Evolutionary conservation across 305 asterid species (phyloP).

Genomic region (Fraxinus floribunda): DNA sequence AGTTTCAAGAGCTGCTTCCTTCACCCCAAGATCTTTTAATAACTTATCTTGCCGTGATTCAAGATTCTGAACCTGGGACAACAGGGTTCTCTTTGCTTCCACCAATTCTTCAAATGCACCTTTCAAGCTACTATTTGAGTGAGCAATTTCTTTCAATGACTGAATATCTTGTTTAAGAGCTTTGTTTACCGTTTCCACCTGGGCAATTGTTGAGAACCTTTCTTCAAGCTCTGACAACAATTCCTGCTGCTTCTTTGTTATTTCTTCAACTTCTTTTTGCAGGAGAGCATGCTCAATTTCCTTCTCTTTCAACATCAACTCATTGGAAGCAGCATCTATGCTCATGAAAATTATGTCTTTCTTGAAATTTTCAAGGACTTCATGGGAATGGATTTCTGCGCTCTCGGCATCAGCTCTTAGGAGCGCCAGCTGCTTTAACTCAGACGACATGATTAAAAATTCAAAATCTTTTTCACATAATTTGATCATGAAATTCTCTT

Average conservation of each 20-base stretch:
- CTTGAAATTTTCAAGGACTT: constrained; percentile 55
- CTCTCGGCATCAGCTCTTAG: constrained; percentile 45
- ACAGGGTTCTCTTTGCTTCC: constrained; percentile 37
- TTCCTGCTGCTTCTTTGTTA: constrained; percentile 31
- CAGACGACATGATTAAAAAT: constrained; percentile 49
- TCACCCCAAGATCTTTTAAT: constrained; percentile 47
- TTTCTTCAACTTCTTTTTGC: constrained; percentile 27
- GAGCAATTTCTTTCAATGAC: constrained; percentile 35
- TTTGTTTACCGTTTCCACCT: constrained; percentile 28
- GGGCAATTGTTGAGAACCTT: constrained; percentile 24
- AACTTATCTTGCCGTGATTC: constrained; percentile 38
- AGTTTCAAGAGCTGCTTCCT: constrained; percentile 58
- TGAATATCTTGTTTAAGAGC: constrained; percentile 37
- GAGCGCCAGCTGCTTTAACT: constrained; percentile 49
- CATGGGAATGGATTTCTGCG: constrained; percentile 29
- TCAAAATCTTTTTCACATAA: constrained; percentile 61
- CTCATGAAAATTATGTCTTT: constrained; percentile 46
- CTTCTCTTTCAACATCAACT: constrained; percentile 54
- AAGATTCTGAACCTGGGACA: constrained; percentile 42
- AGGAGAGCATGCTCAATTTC: constrained; percentile 39
- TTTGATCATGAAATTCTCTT: constrained; percentile 55
- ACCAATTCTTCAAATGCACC: constrained; percentile 30
- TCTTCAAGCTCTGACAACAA: constrained; percentile 33
- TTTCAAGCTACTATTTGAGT: constrained; percentile 29
- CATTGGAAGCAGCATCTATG: constrained; percentile 54